Conservation (phyloP, 2,329 filamentous ascomycete genomes). For the Penicillium sp. region DNA sequence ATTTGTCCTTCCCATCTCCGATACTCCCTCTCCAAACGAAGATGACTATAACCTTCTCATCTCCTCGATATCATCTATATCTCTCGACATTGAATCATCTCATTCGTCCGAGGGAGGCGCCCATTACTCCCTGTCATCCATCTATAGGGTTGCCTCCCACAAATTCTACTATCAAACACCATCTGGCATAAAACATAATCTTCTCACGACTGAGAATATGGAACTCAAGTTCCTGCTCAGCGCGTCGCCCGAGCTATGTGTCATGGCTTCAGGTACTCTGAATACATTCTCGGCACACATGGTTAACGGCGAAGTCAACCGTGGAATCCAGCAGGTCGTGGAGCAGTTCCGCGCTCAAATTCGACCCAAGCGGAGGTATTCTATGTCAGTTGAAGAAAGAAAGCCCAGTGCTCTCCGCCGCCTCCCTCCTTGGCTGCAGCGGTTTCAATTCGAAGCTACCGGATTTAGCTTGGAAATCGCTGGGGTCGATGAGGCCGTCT, state of each 20-base stretch:
- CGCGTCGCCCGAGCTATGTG: slow-evolving; percentile 82
- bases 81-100: slow-evolving; percentile 92
- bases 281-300: slow-evolving; percentile 89
- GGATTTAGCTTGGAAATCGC: slow-evolving; percentile 92
- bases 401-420: slow-evolving; percentile 75
- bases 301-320: slow-evolving; percentile 88
- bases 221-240: slow-evolving; percentile 86
- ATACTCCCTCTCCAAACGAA: slow-evolving; percentile 58
- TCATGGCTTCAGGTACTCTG: slow-evolving; percentile 77
- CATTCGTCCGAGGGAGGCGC: slow-evolving; percentile 83
- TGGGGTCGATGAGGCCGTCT: slow-evolving; percentile 83
- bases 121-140: slow-evolving; percentile 84
- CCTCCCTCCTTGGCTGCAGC: slow-evolving; percentile 81
- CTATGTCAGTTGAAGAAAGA: slow-evolving; percentile 53
- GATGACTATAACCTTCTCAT: slow-evolving; percentile 96
- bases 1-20: slow-evolving; percentile 82
- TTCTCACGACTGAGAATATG: slow-evolving; percentile 84
- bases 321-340: slow-evolving; percentile 89
- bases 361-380: slow-evolving; percentile 63
- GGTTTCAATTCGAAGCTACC: slow-evolving; percentile 82
- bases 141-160: slow-evolving; percentile 82
- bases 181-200: slow-evolving; percentile 78
- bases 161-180: slow-evolving; percentile 94
- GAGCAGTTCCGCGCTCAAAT: slow-evolving; percentile 77
- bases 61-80: slow-evolving; percentile 91